Percentiles rank a stretch among this genome's conserved stretches.
Conservation (phyloP, 1,284 basidiomycete genomes). For the Microbotryum lychnidis-dioicae region DNA sequence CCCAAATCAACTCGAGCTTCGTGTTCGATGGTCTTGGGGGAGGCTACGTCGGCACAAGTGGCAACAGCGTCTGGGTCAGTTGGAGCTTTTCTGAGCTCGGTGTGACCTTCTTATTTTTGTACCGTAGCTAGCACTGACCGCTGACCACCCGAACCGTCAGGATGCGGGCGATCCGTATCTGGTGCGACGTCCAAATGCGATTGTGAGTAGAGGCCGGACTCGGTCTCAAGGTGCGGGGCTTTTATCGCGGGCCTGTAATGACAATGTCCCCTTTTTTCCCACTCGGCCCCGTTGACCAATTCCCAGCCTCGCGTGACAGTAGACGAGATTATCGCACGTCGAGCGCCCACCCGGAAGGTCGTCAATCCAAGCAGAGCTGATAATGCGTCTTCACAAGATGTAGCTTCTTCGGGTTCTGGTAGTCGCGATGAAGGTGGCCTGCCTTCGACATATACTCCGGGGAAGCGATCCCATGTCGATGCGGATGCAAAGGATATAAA, state of each 20-base stretch:
- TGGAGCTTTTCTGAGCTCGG: constrained; percentile 36
- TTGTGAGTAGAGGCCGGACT: constrained; percentile 46
- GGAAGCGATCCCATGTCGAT: too few relatives aligned
- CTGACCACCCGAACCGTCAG: constrained; percentile 1
- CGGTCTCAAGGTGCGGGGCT: too few relatives aligned
- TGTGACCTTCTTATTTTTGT: too few relatives aligned
- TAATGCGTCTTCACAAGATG: not conserved
- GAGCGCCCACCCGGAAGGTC: constrained; percentile 45
- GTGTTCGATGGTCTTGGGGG: constrained; percentile 63
- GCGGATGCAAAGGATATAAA: too few relatives aligned
- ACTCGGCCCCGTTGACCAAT: not conserved
- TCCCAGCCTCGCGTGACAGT: constrained; percentile 67
- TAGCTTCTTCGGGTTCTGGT: not conserved
- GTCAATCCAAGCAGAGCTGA: too few relatives aligned
- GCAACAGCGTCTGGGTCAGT: constrained; percentile 43
- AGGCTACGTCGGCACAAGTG: constrained; percentile 45
- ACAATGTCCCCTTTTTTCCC: not conserved
- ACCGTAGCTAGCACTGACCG: not conserved
- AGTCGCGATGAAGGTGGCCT: too few relatives aligned
- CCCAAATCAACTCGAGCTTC: constrained; percentile 68
- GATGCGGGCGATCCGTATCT: constrained; percentile 34
- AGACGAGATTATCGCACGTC: constrained; percentile 78
- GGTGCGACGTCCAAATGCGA: constrained; percentile 38
- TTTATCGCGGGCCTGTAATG: too few relatives aligned
- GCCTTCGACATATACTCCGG: too few relatives aligned